Evolutionary conservation across 2,329 filamentous ascomycete genomes (phyloP).

Genomic region (Pestalotiopsis sp.): DNA sequence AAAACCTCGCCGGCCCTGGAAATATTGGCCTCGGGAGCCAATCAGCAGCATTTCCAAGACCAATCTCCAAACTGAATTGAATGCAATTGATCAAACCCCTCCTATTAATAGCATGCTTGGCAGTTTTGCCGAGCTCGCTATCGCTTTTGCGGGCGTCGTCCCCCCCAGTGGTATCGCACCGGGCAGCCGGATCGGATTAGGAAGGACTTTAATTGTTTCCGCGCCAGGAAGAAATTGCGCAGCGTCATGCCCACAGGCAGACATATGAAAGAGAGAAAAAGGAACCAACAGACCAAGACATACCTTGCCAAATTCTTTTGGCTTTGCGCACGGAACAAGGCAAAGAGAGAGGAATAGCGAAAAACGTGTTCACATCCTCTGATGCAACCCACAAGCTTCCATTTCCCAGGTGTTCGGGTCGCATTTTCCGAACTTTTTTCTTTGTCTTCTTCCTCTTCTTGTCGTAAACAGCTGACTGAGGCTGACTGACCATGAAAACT

Average conservation of each 20-base stretch:
- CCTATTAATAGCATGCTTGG: constrained; percentile 2
- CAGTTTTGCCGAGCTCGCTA: neutral
- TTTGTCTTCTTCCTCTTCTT: no score
- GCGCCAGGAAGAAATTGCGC: neutral
- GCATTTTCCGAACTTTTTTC: neutral
- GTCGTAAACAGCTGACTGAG: neutral
- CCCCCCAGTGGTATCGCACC: neutral
- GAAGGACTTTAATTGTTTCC: constrained; percentile 1
- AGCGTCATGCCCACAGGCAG: neutral
- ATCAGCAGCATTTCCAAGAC: neutral
- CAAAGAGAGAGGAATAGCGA: neutral
- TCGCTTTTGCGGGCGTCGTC: neutral
- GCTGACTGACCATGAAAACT: neutral
- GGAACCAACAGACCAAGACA: neutral
- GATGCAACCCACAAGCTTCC: neutral
- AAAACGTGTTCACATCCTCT: neutral
- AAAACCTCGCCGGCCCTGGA: neutral
- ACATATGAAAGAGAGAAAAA: neutral
- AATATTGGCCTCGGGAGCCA: neutral
- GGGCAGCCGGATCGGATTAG: constrained; percentile 10
- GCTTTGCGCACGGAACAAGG: neutral
- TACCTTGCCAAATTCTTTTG: neutral
- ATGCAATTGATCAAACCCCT: neutral
- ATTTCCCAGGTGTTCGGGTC: neutral
- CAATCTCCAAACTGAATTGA: neutral